These are phyloP conservation scores for Fermentozyma sake DNA, from an alignment of 1,139 yeast species.

Conservation along the genomic window DNA sequence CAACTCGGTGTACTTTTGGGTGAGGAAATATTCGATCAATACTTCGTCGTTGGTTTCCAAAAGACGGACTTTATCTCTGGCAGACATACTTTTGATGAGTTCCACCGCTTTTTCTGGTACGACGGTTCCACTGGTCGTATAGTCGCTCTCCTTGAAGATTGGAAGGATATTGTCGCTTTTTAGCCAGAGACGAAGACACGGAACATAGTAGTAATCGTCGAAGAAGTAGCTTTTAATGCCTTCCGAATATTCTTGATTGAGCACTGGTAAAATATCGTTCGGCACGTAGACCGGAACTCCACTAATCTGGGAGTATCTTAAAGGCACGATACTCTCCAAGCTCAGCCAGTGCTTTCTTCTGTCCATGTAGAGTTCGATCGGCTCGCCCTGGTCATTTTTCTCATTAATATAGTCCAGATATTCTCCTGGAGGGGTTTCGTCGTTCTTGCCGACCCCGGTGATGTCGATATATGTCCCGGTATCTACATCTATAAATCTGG, in stretches of 20 bases:
- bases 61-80: slow-evolving; percentile 7
- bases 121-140: slow-evolving; percentile 10
- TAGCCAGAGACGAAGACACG: slow-evolving; percentile 29
- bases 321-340: slow-evolving; percentile 27
- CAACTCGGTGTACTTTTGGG: slow-evolving; percentile 9
- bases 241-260: slow-evolving; percentile 26
- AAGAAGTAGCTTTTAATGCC: slow-evolving; percentile 23
- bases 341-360: slow-evolving; percentile 34
- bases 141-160: slow-evolving; percentile 11
- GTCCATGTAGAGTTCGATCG: slow-evolving; percentile 29
- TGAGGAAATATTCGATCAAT: slow-evolving; percentile 9
- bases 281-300: slow-evolving; percentile 37
- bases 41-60: slow-evolving; percentile 8
- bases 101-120: slow-evolving; percentile 11
- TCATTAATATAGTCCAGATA: slow-evolving; percentile 18
- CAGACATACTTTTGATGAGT: slow-evolving; percentile 12
- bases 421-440: slow-evolving; percentile 19
- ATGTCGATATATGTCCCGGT: slow-evolving; percentile 12
- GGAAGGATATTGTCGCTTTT: slow-evolving; percentile 16
- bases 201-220: slow-evolving; percentile 29
- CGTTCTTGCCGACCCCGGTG: slow-evolving; percentile 11
- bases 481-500: slow-evolving; percentile 12
- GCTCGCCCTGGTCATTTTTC: slow-evolving; percentile 9
- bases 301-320: slow-evolving; percentile 28
- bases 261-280: slow-evolving; percentile 28